phyloP scores from a whole-genome alignment of 2,329 filamentous ascomycete species.

The Neofusicoccum umdonicola region DNA sequence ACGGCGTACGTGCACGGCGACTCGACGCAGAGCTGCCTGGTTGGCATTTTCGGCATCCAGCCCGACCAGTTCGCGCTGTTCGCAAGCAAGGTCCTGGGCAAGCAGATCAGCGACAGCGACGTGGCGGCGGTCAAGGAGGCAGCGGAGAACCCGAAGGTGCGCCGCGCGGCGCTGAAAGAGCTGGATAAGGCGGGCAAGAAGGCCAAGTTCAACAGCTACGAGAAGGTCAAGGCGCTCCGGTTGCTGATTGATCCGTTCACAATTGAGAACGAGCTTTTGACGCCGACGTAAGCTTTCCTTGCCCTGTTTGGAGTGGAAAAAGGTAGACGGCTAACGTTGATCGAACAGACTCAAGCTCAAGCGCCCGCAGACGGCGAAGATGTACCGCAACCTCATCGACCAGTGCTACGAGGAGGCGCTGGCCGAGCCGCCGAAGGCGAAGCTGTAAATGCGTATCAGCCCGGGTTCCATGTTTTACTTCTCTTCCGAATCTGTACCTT shows the following conservation, averaged over 20 bases:
- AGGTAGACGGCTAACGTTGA: conserved; percentile 21
- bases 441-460: conserved; percentile 42
- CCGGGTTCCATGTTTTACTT: not conserved
- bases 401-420: conserved; percentile 59
- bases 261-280: conserved; percentile 86
- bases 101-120: conserved; percentile 64
- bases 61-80: conserved; percentile 79
- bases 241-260: conserved; percentile 87
- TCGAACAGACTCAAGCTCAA: conserved; percentile 65
- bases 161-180: conserved; percentile 72
- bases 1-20: conserved; percentile 92
- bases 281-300: conserved; percentile 69
- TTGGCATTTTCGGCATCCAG: conserved; percentile 85
- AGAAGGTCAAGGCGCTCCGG: conserved; percentile 72
- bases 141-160: conserved; percentile 66
- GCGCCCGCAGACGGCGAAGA: conserved; percentile 65
- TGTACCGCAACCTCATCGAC: conserved; percentile 57
- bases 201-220: conserved; percentile 89
- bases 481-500: not conserved
- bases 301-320: not conserved
- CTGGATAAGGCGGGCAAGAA: conserved; percentile 75
- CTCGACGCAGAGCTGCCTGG: conserved; percentile 73
- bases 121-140: conserved; percentile 65
- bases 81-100: conserved; percentile 72
- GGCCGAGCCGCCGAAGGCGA: conserved; percentile 41